Evolutionary conservation across 129 eudicot species (phyloP), one percentile per base, ranked within the genome.

Genomic region (Oenanthe sinensis): DNA sequence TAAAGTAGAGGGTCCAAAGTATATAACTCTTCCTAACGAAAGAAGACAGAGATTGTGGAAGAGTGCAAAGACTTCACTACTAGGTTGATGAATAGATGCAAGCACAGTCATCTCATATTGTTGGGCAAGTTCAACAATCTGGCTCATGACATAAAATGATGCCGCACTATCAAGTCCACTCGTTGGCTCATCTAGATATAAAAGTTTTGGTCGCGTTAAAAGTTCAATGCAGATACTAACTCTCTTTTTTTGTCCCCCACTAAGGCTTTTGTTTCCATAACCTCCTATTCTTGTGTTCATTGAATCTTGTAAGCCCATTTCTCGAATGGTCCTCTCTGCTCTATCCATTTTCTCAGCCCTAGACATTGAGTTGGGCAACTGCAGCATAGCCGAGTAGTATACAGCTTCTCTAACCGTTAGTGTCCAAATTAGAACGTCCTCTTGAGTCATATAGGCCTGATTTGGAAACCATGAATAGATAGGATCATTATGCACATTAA

Each of bases 381-480:
- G 98, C 26, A 89, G 94, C 82, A 86, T 88, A 19, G 96, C 96
- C 6, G 98, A 90, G 83, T 88, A 90, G 89, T 93, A 85, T 19
- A 90, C 87, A 4, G 94, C 87, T 86, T 93, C 98, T 80, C 83
- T 84, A 19, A 89, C 92, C 3, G 95, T 87, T 79, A 93, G 68
- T 26, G 97, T 93, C 80, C 88, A 85, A 68, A 88, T 90, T 77
- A 90, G 44, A 74, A 84, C 82, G 79, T 86, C 89, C 44, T 89
- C 90, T 82, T 90, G 98, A 73, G 92, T 87, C 88, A 90, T 87
- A 84, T 92, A 92, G 33, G 96, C 97, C 97, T 90, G 62, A 33
- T 48, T 8, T 5, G 33, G 10, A 77, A 62, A 77, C 74, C 42
- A 60, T 60, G 22, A n/a, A 19, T 49, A 55, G 7, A 77, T 42